Evolutionary conservation across 148 eudicot genomes (phyloP).

Genomic region (Camellia lanceoleosa): DNA sequence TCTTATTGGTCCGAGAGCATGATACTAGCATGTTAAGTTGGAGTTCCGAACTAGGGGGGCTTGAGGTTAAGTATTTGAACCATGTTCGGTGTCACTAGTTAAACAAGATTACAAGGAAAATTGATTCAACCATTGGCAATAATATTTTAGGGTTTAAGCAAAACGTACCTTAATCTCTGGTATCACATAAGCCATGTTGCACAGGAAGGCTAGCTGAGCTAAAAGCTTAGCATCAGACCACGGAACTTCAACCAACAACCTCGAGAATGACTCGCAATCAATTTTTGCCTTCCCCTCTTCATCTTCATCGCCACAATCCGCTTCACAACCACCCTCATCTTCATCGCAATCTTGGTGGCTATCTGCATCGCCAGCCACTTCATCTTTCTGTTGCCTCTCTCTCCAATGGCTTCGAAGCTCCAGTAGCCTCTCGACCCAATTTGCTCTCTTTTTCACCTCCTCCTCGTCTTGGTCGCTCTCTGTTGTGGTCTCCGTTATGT

Average conservation of each 20-base stretch:
- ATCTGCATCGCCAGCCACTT: slow-evolving; percentile 16
- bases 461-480: slow-evolving; percentile 21
- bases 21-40: too few relatives aligned
- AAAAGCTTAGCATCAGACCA: slow-evolving; percentile 63
- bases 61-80: too few relatives aligned
- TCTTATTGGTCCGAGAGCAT: too few relatives aligned
- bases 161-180: slow-evolving; percentile 54
- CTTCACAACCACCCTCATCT: slow-evolving; percentile 51
- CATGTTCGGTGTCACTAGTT: too few relatives aligned
- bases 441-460: slow-evolving; percentile 34
- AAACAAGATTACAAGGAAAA: too few relatives aligned
- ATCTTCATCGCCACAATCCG: slow-evolving; percentile 43
- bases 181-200: slow-evolving; percentile 75
- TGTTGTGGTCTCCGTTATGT: background rate
- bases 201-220: slow-evolving; percentile 62
- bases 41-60: too few relatives aligned
- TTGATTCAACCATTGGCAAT: background rate
- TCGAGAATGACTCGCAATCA: slow-evolving; percentile 43
- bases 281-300: slow-evolving; percentile 26
- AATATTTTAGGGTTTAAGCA: background rate
- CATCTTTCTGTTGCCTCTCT: slow-evolving; percentile 33
- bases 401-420: slow-evolving; percentile 55
- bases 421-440: slow-evolving; percentile 60
- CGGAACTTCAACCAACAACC: slow-evolving; percentile 45
- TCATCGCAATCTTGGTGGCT: slow-evolving; percentile 26